Evolutionary conservation across 148 eudicot species (phyloP), one percentile per base, ranked within the genome.

Genomic region (Cornus florida): DNA sequence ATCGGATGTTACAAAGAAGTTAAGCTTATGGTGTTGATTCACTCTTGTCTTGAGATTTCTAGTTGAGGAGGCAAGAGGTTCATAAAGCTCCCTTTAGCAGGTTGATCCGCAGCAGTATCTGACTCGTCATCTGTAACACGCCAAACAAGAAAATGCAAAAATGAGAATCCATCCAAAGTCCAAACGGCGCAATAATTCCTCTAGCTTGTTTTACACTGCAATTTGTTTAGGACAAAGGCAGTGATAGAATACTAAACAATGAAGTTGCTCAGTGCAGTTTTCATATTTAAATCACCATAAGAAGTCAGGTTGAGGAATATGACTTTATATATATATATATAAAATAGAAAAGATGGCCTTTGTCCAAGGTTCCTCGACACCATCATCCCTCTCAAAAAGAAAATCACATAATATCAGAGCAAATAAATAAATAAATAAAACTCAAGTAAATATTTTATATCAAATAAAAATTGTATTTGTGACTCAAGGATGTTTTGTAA

Each of bases 31-130:
- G 78, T 67, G 83, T 70, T 19, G 83, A 79, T 70, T 81, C 89
- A 53, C 79, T 74, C 71, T 82, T 82, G 82, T 83, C 90, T 83
- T 67, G 85, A 53, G 88, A 78, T 77, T 72, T 94, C 98, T 2
- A 85, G 84, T 67, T 74, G 88, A 23, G 92, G 84, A 43, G 98
- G 97, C 72, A 94, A 79, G 19, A 92, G 90, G 76, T 87, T 90
- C 64, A 94, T 91, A 83, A 94, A 94, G 75, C 95, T 92, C 77
- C 95, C 95, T 68, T 92, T 92, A n/a, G 82, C 79, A 24, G 86
- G 83, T 80, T 90, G 93, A 66, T 81, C 75, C 12, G 84, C 77
- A 62, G 88, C 76, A 46, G 88, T 39, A 35, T 91, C 92, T 33
- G 87, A 84, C 11, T 91, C 95, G 72, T 91, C 89, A 73, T 86